Evolutionary conservation across 805 yeast species (phyloP), one percentile per base, ranked within the genome.

Genomic region (Spathaspora girioi): DNA sequence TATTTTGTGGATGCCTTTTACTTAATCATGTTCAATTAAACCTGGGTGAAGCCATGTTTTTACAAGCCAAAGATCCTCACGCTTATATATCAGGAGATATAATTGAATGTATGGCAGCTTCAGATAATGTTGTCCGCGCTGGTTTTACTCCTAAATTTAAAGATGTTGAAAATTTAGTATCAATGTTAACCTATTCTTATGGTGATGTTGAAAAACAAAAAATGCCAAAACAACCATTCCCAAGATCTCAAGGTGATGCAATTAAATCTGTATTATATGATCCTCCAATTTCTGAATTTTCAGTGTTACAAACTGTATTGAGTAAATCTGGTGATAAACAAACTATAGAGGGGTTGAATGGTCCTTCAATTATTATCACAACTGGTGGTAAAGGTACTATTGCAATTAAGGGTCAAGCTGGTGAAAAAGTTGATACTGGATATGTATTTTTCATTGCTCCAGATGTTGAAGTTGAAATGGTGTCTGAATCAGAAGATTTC

Each of bases 111-210:
- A 94, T 94, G 99, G 99, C 99, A 43, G 97, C 99, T 8, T 86
- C 96, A 41, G 99, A 94, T 69, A 94, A 94, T 63, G 99, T 94
- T 52, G 97, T 94, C 47, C 83, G 99, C 69, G 96, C 97, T 3
- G 99, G 99, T 12, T 94, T 94, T 78, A 94, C 99, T n/a, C 99
- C 99, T 55, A 94, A 94, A 70, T 94, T 93, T 77, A 94, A 93
- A 73, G 99, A 94, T 69, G 98, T 94, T 54, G 71, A 84, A 53
- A 90, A 87, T 62, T 81, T 94, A 65, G 97, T 94, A 43, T 82
- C 80, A 49, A 89, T 89, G 94, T 82, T 94, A 67, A 92, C 97
- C 2, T 94, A 93, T 68, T 78, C 88, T 26, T 87, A 87, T 62
- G 96, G 88, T 50, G 84, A 96, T 20, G 97, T 93, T 47, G 91